Conservation (phyloP, 108 stramenopile genomes). For the Cyclotella cryptica region DNA sequence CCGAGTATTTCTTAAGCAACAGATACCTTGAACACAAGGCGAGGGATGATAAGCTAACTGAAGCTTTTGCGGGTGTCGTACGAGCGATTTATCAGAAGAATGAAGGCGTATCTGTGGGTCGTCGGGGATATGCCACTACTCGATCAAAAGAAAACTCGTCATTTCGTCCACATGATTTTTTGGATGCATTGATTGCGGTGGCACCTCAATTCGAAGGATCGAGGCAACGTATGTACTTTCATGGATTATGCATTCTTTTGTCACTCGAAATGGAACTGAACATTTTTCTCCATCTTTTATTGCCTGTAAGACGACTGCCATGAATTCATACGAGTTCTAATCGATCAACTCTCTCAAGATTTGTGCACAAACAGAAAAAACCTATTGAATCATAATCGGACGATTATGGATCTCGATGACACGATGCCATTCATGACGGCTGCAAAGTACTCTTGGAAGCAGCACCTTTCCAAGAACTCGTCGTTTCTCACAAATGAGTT, state of each 20-base stretch:
- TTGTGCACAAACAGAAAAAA: not conserved
- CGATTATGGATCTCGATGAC: not conserved
- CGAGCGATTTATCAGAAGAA: not conserved
- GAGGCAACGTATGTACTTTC: constrained; percentile 1
- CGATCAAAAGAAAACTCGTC: constrained; percentile 22
- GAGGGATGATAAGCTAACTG: constrained; percentile 57
- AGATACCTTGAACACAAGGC: constrained; percentile 59
- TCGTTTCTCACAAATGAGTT: constrained; percentile 9
- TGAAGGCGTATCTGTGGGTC: not conserved
- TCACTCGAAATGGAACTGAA: not conserved
- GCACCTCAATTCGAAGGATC: constrained; percentile 15
- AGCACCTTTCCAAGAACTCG: constrained; percentile 6
- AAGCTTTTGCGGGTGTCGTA: constrained; percentile 53
- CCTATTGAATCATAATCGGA: not conserved
- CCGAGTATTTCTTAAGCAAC: constrained; percentile 50
- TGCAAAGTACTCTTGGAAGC: constrained; percentile 16
- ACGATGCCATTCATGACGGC: not conserved
- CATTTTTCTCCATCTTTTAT: not conserved
- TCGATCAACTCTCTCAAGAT: constrained; percentile 14
- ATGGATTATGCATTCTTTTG: not conserved
- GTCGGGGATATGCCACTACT: not conserved
- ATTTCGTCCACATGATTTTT: constrained; percentile 69
- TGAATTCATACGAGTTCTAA: constrained; percentile 15
- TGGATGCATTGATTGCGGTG: constrained; percentile 53
- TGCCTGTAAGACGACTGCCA: constrained; percentile 9